phyloP scores from a whole-genome alignment of 2,329 filamentous ascomycete genomes.

The Apiospora arundinis region DNA sequence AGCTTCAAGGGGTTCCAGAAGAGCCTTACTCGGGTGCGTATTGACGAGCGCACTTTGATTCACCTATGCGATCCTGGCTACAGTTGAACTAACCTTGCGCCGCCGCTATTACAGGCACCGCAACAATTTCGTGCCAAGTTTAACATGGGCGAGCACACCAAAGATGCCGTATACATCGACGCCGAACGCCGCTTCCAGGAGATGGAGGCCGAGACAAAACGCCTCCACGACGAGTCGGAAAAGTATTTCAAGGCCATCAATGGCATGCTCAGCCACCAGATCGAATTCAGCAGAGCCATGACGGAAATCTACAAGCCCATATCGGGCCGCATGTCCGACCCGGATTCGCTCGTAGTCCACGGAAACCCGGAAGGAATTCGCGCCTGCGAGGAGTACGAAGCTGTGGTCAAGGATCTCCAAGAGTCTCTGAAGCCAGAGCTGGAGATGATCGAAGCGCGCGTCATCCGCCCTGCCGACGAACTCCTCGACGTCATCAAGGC shows the following conservation, averaged over 20 bases:
- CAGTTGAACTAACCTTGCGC: neutral
- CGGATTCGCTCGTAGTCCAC: conserved; percentile 79
- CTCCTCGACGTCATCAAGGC: conserved; percentile 94
- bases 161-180: conserved; percentile 93
- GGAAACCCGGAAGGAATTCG: conserved; percentile 92
- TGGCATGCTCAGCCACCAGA: conserved; percentile 96
- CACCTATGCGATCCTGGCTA: neutral
- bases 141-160: conserved; percentile 94
- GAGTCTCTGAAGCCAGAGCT: conserved; percentile 88
- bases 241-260: conserved; percentile 99
- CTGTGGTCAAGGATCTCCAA: conserved; percentile 87
- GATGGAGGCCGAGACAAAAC: conserved; percentile 94
- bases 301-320: conserved; percentile 98
- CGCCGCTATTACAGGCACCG: conserved; percentile 65
- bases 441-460: conserved; percentile 93
- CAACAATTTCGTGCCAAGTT: conserved; percentile 92
- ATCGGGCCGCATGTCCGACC: conserved; percentile 93
- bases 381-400: conserved; percentile 96
- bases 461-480: conserved; percentile 92
- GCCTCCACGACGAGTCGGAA: conserved; percentile 89
- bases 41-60: conserved; percentile 2
- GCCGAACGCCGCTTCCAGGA: conserved; percentile 93
- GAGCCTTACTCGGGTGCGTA: conserved; percentile 79
- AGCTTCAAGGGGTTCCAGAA: conserved; percentile 98
- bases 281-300: conserved; percentile 96